Conservation (phyloP, 495 filamentous ascomycete species). For the Mytilinidion resinicola region DNA sequence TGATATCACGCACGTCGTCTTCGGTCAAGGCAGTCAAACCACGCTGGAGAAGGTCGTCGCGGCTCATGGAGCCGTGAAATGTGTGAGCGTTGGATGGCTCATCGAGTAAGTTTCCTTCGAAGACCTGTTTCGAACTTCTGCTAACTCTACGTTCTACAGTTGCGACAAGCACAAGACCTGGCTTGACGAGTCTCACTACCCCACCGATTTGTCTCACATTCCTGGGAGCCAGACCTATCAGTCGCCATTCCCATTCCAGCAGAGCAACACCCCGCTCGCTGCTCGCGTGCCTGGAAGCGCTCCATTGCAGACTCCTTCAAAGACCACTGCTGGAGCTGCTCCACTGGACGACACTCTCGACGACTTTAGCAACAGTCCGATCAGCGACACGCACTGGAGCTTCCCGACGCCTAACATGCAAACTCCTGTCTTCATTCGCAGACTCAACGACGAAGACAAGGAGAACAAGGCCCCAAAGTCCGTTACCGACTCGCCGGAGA, state of each 20-base stretch:
- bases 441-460: constrained; percentile 24
- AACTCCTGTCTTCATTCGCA: neutral
- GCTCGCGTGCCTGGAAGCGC: neutral
- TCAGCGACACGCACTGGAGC: neutral
- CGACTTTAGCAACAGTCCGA: neutral
- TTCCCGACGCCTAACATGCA: neutral
- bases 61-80: constrained; percentile 58
- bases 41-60: constrained; percentile 83
- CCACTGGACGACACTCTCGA: neutral
- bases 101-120: constrained; percentile 17
- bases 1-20: constrained; percentile 91
- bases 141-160: constrained; percentile 1
- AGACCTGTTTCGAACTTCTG: neutral
- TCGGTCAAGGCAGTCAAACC: constrained; percentile 82
- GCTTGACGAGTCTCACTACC: constrained; percentile 22
- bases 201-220: constrained; percentile 10
- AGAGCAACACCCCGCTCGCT: neutral
- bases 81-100: constrained; percentile 25
- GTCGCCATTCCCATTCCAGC: neutral
- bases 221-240: neutral
- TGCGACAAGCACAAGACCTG: constrained; percentile 22
- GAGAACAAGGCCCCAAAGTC: constrained; percentile 25
- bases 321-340: neutral
- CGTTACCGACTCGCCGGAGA: constrained; percentile 46
- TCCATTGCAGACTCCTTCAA: neutral